Evolutionary conservation across 2,329 filamentous ascomycete genomes (phyloP).

Genomic region (Pseudogymnoascus sp.): DNA sequence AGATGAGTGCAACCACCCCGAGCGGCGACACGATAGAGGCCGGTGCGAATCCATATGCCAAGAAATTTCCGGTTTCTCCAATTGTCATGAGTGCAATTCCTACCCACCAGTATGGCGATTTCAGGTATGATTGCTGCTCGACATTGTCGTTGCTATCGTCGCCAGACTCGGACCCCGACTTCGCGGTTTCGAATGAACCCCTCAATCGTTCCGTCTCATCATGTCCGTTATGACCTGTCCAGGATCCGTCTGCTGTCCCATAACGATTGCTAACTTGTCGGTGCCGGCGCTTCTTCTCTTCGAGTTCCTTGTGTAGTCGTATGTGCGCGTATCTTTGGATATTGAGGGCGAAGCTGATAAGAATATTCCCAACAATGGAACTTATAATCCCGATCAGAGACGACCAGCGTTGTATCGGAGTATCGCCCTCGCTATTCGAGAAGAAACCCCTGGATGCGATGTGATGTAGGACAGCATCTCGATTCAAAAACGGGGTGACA

Average conservation of each 20-base stretch:
- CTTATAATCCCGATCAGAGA: conserved; percentile 91
- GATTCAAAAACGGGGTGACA: not conserved
- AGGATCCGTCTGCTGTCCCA: conserved; percentile 30
- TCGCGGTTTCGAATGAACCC: conserved; percentile 39
- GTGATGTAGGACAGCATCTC: conserved; percentile 3
- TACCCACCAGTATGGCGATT: conserved; percentile 92
- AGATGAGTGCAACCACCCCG: conserved; percentile 92
- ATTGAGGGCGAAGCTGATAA: conserved; percentile 93
- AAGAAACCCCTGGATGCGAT: not conserved
- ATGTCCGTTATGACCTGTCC: conserved; percentile 25
- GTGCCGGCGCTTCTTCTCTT: conserved; percentile 46
- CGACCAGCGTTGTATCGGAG: conserved; percentile 65
- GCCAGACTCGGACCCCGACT: conserved; percentile 22
- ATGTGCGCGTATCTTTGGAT: conserved; percentile 95
- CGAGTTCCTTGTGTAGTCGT: conserved; percentile 63
- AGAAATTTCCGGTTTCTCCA: conserved; percentile 90
- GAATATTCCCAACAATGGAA: conserved; percentile 82
- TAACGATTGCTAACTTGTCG: conserved; percentile 39
- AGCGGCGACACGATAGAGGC: conserved; percentile 95
- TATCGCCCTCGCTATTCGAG: conserved; percentile 28
- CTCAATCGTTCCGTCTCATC: conserved; percentile 44
- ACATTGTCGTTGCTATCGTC: conserved; percentile 29
- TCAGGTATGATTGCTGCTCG: conserved; percentile 56
- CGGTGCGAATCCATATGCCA: conserved; percentile 95
- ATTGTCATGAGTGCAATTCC: conserved; percentile 88